These are phyloP conservation scores for Trypanosoma melophagium DNA, from an alignment of 208 protist genomes.

Conservation along the genomic window DNA sequence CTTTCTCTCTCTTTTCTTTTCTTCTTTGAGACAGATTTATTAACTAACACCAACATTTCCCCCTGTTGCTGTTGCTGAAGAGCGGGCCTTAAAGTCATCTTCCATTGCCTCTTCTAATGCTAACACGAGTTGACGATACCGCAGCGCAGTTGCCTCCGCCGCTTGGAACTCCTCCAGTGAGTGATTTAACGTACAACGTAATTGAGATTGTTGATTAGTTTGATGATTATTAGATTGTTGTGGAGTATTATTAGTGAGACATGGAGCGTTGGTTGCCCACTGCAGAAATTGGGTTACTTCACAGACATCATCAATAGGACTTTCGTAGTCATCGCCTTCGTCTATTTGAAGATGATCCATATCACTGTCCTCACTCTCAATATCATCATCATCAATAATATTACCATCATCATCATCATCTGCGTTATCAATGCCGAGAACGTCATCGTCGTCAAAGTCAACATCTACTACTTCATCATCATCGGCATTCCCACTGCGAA, in stretches of 20 bases:
- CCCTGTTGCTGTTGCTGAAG: not conserved
- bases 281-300: constrained; percentile 67
- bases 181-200: constrained; percentile 23
- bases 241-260: not conserved
- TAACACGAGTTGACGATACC: constrained; percentile 51
- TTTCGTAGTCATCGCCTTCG: constrained; percentile 85
- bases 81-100: constrained; percentile 44
- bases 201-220: constrained; percentile 4
- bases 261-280: constrained; percentile 11
- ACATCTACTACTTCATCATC: constrained; percentile 53
- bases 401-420: constrained; percentile 38
- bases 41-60: too few relatives aligned
- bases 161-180: constrained; percentile 48
- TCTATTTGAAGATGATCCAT: constrained; percentile 37
- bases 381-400: constrained; percentile 1
- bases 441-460: constrained; percentile 36
- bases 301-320: constrained; percentile 86
- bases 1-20: not conserved
- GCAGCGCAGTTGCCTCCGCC: constrained; percentile 37
- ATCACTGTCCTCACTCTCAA: not conserved
- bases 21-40: not conserved
- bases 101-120: constrained; percentile 58
- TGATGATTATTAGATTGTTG: too few relatives aligned
- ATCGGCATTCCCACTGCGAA: constrained; percentile 44
- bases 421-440: constrained; percentile 24